Base-by-base conservation (phyloP, 225 moss, liverwort and hornwort genomes). In the Bryum argenteum region DNA sequence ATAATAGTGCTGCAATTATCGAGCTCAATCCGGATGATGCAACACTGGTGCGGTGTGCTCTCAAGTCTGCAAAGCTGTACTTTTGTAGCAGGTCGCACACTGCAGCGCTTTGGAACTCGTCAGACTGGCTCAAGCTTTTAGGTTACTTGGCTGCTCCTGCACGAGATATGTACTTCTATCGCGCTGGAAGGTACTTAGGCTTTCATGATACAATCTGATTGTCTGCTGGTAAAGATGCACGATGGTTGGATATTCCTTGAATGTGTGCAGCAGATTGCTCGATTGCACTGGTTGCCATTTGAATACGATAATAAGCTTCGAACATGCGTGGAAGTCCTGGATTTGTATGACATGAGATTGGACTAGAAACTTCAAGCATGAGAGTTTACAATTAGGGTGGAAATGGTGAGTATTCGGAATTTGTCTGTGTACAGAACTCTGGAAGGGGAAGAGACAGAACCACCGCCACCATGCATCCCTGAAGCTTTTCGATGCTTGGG, bases 51-150 rank as follows among this genome's bases (percentile, higher is more conserved):
- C 78, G 85, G 41, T 92, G 88, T 70, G 87, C 89, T 3, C 70
- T 95, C 37, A 89, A 92, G 78, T 91, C 94, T 39, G 91, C 94
- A 28, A 95, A 90, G 79, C 75, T 95, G 66, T 95, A 92, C 69
- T 95, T 95, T 57, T 84, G 94, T 40, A 92, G 85, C 54, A 78
- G 91, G 65, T 73, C 67, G 59, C 90, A 75, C 70, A 82, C 80
- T 26, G 77, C 88, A 9, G 50, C 77, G 10, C 61, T 68, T 9
- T 95, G 94, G 94, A 82, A 74, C 74, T 82, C 83, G 13, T 59
- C 89, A 11, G 89, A 95, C 66, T 84, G 86, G 81, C 70, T 83
- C 52, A 95, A 95, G 80, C 87, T 83, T 24, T 85, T 83, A 23
- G 94, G 91, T 41, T 90, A 90, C 75, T 67, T 89, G 67, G 79